Base-by-base conservation (phyloP, 2,329 filamentous ascomycete species). In the Anthostomella pinea region DNA sequence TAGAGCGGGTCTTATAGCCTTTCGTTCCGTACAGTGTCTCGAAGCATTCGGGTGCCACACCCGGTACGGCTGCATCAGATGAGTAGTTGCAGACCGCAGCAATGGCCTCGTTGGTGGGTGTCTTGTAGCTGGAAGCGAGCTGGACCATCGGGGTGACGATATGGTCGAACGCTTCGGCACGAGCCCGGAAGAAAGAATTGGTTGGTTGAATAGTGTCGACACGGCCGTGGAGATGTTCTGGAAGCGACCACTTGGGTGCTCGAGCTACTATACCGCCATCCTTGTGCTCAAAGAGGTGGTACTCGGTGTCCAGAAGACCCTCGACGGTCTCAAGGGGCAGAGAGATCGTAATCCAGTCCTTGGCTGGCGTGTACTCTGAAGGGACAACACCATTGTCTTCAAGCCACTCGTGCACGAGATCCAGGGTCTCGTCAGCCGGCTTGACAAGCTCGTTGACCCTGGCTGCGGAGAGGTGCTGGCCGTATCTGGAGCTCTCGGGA, bases 151-250 rank as follows among this genome's bases (percentile, higher is more conserved):
- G 49, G 27, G 55, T 49, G 24, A 57, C 54, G 15, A 56, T 42
- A n/a, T 61, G 50, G 11, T 58, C 47, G 19, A 51, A 53, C 11
- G 49, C 52, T 38, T 58, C 47, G 23, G 53, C 40, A 21, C 49
- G 49, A 48, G 64, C 49, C 23, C 68, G 66, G 55, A 76, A 73
- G 62, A 81, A 81, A 0, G 75, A 75, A 31, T 70, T 80, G 1
- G 77, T 81, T 2, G 77, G 77, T 53, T 81, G 76, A 17, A 81
- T 72, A 9, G 73, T 69, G 49, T 79, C 74, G 43, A 81, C 72
- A 50, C 77, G 75, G 31, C 68, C 63, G 50, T 80, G 75, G 4
- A 81, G 63, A 49, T 80, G 70, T 21, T 50, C 52, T 11, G 77
- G 77, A 4, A 82, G 67, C 27, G 75, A 79, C 76, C 77, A 81